These are phyloP conservation scores for Pseudoturritis turrita DNA, from an alignment of 345 rosid genomes.

Conservation along the genomic window DNA sequence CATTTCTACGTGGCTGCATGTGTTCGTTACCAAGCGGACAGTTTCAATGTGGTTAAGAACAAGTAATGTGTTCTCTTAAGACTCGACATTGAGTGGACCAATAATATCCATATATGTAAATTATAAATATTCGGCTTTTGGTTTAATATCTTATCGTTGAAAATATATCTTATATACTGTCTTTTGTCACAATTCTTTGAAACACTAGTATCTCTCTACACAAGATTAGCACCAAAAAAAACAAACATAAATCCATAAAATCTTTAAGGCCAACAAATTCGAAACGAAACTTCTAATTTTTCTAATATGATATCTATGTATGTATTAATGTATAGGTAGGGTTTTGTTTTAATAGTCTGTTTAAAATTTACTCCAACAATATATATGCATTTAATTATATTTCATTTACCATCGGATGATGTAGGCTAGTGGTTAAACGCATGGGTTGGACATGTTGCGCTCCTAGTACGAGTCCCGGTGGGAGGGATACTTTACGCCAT, in stretches of 20 bases:
- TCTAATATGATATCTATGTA: too few species aligned
- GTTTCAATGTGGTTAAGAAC: conserved; percentile 3
- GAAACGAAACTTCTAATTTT: not conserved
- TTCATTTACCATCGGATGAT: too few species aligned
- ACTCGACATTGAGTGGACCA: conserved; percentile 14
- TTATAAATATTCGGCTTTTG: not conserved
- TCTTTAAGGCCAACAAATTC: not conserved
- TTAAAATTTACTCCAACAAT: not conserved
- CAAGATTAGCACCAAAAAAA: not conserved
- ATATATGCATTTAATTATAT: too few species aligned
- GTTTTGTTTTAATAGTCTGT: too few species aligned
- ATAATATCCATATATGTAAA: not conserved
- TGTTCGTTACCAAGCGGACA: conserved; percentile 2
- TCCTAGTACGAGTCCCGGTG: too few species aligned
- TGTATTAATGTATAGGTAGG: too few species aligned
- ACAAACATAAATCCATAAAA: too few species aligned
- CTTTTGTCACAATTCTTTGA: not conserved
- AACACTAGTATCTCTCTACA: not conserved
- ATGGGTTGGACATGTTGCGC: too few species aligned
- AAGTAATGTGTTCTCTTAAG: not conserved
- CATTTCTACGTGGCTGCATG: not conserved
- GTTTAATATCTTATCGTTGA: not conserved
- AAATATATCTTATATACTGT: not conserved
- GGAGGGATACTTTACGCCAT: too few species aligned
- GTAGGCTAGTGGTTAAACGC: too few species aligned